Evolutionary conservation across 2,329 filamentous ascomycete genomes (phyloP).

Genomic region (Fusarium austroafricanum): DNA sequence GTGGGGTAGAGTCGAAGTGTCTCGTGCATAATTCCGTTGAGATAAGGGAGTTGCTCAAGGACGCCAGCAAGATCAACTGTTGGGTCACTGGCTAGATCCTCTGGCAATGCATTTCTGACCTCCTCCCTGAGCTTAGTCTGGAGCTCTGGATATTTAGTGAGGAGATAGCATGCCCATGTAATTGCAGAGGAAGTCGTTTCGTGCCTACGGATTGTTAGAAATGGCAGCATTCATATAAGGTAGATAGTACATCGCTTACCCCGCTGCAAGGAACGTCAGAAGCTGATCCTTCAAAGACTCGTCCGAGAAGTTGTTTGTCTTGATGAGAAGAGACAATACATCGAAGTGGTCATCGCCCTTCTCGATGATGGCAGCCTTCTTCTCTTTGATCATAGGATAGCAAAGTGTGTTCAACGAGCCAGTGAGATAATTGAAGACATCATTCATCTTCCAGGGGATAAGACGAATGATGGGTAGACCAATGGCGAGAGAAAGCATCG

Average conservation of each 20-base stretch:
- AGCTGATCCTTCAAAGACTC: constrained; percentile 65
- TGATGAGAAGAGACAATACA: constrained; percentile 70
- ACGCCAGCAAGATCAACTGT: constrained; percentile 56
- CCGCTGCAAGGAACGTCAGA: constrained; percentile 63
- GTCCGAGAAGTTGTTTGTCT: constrained; percentile 64
- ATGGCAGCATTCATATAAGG: fast-evolving
- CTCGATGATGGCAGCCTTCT: constrained; percentile 59
- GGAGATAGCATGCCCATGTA: constrained; percentile 38
- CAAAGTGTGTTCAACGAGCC: constrained; percentile 24
- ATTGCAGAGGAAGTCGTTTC: constrained; percentile 39
- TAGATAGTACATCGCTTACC: background rate
- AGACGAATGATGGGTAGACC: constrained; percentile 22
- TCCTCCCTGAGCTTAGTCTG: constrained; percentile 36
- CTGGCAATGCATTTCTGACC: constrained; percentile 1
- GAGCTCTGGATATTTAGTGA: constrained; percentile 31
- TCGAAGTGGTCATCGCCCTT: constrained; percentile 64
- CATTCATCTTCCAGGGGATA: constrained; percentile 40
- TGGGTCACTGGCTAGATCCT: background rate
- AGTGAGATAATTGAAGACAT: constrained; percentile 25
- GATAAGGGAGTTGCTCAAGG: constrained; percentile 73
- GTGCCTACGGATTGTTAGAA: constrained; percentile 17
- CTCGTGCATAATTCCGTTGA: constrained; percentile 77
- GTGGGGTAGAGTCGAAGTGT: constrained; percentile 75
- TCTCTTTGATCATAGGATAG: constrained; percentile 55
- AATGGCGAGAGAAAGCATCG: constrained; percentile 26